A percentile compares a stretch with the other conserved stretches of the same genome.
Evolutionary conservation across 805 yeast species (phyloP).

Genomic region (Ogataea pignaliae): DNA sequence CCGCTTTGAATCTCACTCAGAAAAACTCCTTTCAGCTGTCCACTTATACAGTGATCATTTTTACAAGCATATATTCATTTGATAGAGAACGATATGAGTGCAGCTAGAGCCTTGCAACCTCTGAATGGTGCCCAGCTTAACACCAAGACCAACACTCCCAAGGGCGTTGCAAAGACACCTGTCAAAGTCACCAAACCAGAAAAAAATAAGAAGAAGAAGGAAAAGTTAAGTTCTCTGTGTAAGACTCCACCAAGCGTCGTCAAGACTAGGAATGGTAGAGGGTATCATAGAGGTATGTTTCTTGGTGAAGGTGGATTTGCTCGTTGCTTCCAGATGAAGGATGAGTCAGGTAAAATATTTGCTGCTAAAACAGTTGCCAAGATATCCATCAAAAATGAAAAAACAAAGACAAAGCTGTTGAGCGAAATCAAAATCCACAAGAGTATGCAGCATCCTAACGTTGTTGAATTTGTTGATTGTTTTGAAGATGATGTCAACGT

Average conservation of each 20-base stretch:
- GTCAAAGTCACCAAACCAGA: slow-evolving; percentile 34
- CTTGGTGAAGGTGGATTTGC: slow-evolving; percentile 99
- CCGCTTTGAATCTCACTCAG: too few relatives aligned
- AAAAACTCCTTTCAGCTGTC: too few relatives aligned
- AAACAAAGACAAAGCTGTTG: slow-evolving; percentile 78
- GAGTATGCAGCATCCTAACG: slow-evolving; percentile 79
- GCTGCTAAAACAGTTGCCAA: slow-evolving; percentile 99
- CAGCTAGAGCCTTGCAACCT: slow-evolving; percentile 46
- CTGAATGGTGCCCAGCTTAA: slow-evolving; percentile 50
- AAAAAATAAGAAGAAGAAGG: slow-evolving; percentile 65
- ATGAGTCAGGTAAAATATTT: slow-evolving; percentile 76
- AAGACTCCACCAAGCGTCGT: slow-evolving; percentile 96
- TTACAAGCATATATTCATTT: too few relatives aligned
- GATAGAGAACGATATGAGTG: slow-evolving; percentile 18
- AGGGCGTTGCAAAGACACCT: slow-evolving; percentile 33
- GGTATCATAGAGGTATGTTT: slow-evolving; percentile 84
- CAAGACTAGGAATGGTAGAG: slow-evolving; percentile 79
- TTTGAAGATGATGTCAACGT: slow-evolving; percentile 96
- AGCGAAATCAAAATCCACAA: slow-evolving; percentile 96
- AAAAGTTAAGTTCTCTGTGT: slow-evolving; percentile 84
- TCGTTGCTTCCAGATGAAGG: slow-evolving; percentile 94
- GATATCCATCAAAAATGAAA: slow-evolving; percentile 84
- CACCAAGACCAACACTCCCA: slow-evolving; percentile 33
- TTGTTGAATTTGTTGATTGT: slow-evolving; percentile 92
- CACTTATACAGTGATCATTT: too few relatives aligned